Evolutionary conservation across 345 rosid species (phyloP).

Genomic region (Limnanthes douglasii): DNA sequence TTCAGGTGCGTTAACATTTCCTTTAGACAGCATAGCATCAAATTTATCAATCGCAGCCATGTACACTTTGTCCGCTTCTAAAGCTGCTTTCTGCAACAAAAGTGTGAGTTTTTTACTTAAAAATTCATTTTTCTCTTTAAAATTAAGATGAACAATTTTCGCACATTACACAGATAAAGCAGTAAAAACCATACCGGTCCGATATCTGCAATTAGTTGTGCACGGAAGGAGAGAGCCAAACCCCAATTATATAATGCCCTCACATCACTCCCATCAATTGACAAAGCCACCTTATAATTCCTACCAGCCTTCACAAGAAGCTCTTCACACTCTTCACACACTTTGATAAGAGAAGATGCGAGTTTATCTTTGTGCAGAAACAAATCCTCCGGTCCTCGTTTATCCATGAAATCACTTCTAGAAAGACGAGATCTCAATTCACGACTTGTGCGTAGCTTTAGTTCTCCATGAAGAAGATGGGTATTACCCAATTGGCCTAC

Average conservation of each 20-base stretch:
- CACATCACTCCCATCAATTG: conserved; percentile 48
- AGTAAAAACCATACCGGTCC: conserved; percentile 50
- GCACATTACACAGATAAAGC: neutral
- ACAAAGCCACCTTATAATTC: conserved; percentile 42
- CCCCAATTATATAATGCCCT: conserved; percentile 69
- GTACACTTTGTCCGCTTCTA: conserved; percentile 61
- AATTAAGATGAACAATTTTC: too few relatives aligned
- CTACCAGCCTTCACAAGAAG: conserved; percentile 56
- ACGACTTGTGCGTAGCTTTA: conserved; percentile 42
- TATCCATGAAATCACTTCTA: conserved; percentile 13
- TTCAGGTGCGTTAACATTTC: conserved; percentile 45
- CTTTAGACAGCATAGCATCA: conserved; percentile 52
- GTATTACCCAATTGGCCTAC: conserved; percentile 63
- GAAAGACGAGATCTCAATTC: conserved; percentile 37
- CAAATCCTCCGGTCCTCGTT: conserved; percentile 12
- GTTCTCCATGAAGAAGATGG: conserved; percentile 60
- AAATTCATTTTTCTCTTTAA: too few relatives aligned
- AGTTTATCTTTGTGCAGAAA: conserved; percentile 19
- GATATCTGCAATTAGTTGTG: conserved; percentile 58
- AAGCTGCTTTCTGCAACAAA: conserved; percentile 62
- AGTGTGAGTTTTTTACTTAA: too few relatives aligned
- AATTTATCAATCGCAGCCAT: conserved; percentile 66
- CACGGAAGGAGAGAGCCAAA: conserved; percentile 61
- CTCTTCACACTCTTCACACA: conserved; percentile 59
- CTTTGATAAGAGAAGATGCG: conserved; percentile 26